A percentile compares a stretch with the other conserved stretches of the same genome.
Conservation (phyloP, 306 rosid genomes). For the Vigna mungo region DNA sequence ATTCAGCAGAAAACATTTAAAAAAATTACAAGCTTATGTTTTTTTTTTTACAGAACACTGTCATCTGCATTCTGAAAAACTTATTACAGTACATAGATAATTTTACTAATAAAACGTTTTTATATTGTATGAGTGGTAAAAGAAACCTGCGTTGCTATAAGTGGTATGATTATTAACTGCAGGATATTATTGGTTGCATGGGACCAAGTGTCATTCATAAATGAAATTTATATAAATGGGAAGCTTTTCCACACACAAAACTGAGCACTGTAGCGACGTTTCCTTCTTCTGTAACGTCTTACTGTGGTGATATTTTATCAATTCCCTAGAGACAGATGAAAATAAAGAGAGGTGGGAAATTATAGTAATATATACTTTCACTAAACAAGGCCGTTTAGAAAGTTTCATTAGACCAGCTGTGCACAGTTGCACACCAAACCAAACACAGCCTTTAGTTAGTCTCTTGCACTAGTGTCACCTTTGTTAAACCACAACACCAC, state of each 20-base stretch:
- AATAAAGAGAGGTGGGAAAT: background rate
- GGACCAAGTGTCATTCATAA: constrained; percentile 23
- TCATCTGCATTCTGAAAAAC: too few relatives aligned
- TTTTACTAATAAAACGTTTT: too few relatives aligned
- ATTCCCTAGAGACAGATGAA: constrained; percentile 26
- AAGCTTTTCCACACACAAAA: background rate
- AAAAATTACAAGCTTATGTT: background rate
- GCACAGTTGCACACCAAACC: constrained; percentile 34
- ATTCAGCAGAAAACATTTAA: background rate
- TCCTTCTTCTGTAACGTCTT: background rate
- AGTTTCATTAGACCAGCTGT: constrained; percentile 47
- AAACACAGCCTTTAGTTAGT: constrained; percentile 20
- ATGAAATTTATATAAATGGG: background rate
- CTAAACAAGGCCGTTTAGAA: constrained; percentile 31
- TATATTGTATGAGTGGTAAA: too few relatives aligned
- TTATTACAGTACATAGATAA: too few relatives aligned
- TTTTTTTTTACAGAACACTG: background rate
- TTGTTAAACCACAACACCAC: background rate
- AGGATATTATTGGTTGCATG: background rate
- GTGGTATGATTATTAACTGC: too few relatives aligned
- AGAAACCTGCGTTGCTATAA: too few relatives aligned
- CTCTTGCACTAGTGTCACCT: constrained; percentile 6
- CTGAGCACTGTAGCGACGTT: background rate
- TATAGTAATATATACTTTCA: constrained; percentile 28
- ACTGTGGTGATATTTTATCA: constrained; percentile 13